phyloP scores from a whole-genome alignment of 129 eudicot species.

The Tagetes patula region DNA sequence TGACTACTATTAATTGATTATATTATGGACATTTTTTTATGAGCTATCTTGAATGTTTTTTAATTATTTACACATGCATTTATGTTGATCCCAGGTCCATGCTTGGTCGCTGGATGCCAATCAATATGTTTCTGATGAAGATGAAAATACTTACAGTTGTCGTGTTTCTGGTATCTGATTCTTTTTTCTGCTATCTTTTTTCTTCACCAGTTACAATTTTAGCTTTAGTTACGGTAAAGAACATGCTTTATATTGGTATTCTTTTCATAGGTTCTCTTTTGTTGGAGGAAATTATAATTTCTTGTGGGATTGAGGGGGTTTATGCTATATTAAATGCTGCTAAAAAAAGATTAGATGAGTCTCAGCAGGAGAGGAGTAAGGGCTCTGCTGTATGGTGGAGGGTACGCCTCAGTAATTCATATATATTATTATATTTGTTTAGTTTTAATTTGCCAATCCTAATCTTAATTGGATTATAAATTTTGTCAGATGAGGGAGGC shows the following conservation, averaged over 20 bases:
- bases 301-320: conserved; percentile 73
- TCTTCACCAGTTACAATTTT: neutral
- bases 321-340: conserved; percentile 70
- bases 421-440: neutral
- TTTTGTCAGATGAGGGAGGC: conserved; percentile 88
- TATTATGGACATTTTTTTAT: neutral
- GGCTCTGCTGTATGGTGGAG: conserved; percentile 93
- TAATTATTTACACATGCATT: neutral
- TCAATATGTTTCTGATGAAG: conserved; percentile 96
- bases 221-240: conserved; percentile 8
- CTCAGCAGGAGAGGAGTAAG: conserved; percentile 61
- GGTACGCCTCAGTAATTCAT: conserved; percentile 48
- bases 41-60: neutral
- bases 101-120: conserved; percentile 94
- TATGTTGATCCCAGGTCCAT: conserved; percentile 51
- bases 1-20: neutral
- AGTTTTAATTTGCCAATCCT: conserved; percentile 12
- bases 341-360: conserved; percentile 64
- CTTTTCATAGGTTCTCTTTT: conserved; percentile 69
- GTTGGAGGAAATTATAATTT: conserved; percentile 68
- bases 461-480: conserved; percentile 18
- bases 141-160: conserved; percentile 84
- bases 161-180: conserved; percentile 82
- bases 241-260: conserved; percentile 7
- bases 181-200: conserved; percentile 5